A percentile compares a stretch with the other conserved stretches of the same genome.
phyloP scores from a whole-genome alignment of 179 eudicot species.

The Heliamphora pulchella region DNA sequence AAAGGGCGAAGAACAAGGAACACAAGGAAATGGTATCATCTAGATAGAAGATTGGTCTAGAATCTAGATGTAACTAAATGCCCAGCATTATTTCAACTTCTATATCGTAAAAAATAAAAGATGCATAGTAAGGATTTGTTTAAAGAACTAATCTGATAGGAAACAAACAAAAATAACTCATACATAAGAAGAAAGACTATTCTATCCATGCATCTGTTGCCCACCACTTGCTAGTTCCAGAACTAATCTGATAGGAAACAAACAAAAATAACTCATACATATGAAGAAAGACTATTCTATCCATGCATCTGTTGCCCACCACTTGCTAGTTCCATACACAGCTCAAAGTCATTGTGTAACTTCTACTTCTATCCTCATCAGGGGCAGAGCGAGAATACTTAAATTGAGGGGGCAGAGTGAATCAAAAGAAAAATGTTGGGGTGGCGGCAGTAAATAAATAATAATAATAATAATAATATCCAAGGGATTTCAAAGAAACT shows the following conservation, averaged over 20 bases:
- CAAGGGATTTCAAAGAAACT: neutral
- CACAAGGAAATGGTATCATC: neutral
- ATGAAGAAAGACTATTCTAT: neutral
- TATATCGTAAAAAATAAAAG: neutral
- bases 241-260: neutral
- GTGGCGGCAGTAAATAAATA: too few species aligned
- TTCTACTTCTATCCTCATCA: neutral
- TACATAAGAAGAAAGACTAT: neutral
- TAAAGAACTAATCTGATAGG: neutral
- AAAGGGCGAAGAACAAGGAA: neutral
- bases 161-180: neutral
- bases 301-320: neutral
- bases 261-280: neutral
- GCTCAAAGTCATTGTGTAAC: neutral
- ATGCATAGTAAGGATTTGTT: neutral
- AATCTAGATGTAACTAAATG: conserved; percentile 4
- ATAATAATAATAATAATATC: too few species aligned
- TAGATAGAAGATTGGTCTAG: neutral
- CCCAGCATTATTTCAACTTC: neutral
- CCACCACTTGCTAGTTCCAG: neutral
- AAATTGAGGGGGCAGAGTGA: neutral
- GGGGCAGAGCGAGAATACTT: neutral
- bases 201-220: neutral
- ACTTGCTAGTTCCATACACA: neutral
- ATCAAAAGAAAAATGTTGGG: neutral